Percentiles rank a stretch among this genome's conserved stretches.
These are phyloP conservation scores for Talaromyces piceae DNA, from an alignment of 2,329 filamentous ascomycete genomes.

Conservation along the genomic window DNA sequence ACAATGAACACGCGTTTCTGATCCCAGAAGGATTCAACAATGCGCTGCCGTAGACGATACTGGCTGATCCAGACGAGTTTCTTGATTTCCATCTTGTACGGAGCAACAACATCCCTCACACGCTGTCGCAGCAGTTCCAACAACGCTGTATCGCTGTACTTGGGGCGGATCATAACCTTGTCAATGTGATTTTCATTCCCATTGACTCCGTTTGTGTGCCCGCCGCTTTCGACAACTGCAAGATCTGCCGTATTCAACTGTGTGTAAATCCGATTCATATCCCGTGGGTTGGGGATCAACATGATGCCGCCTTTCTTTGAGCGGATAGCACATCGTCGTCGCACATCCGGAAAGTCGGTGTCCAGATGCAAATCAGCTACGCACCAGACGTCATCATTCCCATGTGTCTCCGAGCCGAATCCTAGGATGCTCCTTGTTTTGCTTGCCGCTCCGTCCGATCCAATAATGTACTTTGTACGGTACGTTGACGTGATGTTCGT, in stretches of 20 bases:
- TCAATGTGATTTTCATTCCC: neutral
- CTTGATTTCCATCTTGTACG: neutral
- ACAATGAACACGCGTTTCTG: conserved; percentile 11
- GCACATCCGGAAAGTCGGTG: conserved; percentile 3
- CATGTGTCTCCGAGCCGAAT: neutral
- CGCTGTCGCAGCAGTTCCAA: neutral
- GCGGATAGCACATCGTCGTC: neutral
- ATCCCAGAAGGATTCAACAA: neutral
- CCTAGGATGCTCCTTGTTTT: neutral
- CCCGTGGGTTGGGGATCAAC: neutral
- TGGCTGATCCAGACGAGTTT: neutral
- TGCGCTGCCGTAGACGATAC: neutral
- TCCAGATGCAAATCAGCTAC: conserved; percentile 2
- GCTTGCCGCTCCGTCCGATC: neutral
- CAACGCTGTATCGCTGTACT: neutral
- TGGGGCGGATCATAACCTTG: neutral
- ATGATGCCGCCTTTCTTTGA: neutral
- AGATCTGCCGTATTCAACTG: neutral
- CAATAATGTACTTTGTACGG: conserved; percentile 4
- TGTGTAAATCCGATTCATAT: neutral
- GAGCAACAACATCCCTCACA: neutral
- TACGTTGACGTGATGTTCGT: neutral
- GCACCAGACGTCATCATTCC: neutral
- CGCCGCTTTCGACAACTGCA: neutral
- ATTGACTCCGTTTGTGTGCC: neutral